These are phyloP conservation scores for Vachellia pachyceras DNA, from an alignment of 306 rosid species.

Conservation along the genomic window DNA sequence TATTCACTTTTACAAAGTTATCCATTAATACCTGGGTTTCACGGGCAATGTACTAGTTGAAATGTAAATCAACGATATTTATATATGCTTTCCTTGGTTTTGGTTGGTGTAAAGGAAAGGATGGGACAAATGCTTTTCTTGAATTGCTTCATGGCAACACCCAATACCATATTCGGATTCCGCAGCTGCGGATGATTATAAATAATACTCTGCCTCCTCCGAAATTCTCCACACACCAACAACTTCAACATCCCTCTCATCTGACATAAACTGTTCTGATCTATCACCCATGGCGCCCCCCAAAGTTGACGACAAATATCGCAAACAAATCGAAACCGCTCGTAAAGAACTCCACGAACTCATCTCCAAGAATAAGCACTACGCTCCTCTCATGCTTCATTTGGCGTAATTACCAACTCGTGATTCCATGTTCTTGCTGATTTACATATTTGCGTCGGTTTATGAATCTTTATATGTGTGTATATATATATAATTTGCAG, in stretches of 20 bases:
- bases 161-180: not conserved
- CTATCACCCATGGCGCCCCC: slow-evolving; percentile 43
- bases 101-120: not conserved
- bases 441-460: not conserved
- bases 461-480: not conserved
- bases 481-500: slow-evolving; percentile 41
- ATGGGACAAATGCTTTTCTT: not conserved
- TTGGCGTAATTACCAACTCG: slow-evolving; percentile 62
- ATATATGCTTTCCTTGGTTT: not conserved
- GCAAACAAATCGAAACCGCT: slow-evolving; percentile 60
- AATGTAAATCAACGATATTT: too few relatives aligned
- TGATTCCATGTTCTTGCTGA: not conserved
- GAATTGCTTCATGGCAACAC: not conserved
- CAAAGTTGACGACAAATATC: slow-evolving; percentile 48
- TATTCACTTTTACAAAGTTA: too few relatives aligned
- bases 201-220: not conserved
- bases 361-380: slow-evolving; percentile 42
- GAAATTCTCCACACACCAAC: not conserved
- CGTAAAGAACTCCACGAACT: slow-evolving; percentile 72
- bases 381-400: slow-evolving; percentile 87
- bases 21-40: too few relatives aligned
- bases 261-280: not conserved
- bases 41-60: too few relatives aligned
- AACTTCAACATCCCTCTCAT: not conserved
- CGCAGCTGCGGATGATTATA: not conserved